Conservation (phyloP, 2,329 filamentous ascomycete genomes). For the Rosellinia necatrix region DNA sequence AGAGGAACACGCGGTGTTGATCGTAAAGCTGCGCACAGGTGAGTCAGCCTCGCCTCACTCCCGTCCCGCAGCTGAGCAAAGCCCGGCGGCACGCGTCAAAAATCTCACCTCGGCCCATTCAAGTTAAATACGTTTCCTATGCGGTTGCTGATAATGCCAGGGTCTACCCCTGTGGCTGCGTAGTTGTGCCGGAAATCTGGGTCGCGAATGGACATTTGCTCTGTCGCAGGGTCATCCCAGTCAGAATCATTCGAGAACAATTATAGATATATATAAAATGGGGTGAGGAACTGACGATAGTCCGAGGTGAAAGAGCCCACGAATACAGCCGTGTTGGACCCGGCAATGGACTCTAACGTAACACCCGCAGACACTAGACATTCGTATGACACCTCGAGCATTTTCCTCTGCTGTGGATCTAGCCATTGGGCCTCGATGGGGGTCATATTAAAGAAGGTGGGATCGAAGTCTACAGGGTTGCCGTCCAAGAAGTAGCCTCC, state of each 20-base stretch:
- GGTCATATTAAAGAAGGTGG: constrained; percentile 47
- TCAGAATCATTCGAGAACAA: constrained; percentile 11
- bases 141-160: constrained; percentile 45
- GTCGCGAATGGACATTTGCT: constrained; percentile 37
- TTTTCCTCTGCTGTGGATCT: constrained; percentile 49
- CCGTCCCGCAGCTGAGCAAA: not conserved
- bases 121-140: constrained; percentile 46
- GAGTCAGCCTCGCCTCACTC: constrained; percentile 1
- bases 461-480: constrained; percentile 31
- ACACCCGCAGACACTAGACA: constrained; percentile 47
- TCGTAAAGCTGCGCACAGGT: constrained; percentile 16
- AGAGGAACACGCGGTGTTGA: constrained; percentile 46
- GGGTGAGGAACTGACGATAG: constrained; percentile 28
- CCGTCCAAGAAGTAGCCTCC: constrained; percentile 36
- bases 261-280: constrained; percentile 1
- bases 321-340: constrained; percentile 39
- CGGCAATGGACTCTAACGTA: constrained; percentile 35
- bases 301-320: constrained; percentile 33
- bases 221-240: constrained; percentile 15
- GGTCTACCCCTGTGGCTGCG: constrained; percentile 42
- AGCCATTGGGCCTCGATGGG: constrained; percentile 46
- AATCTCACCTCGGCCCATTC: constrained; percentile 36
- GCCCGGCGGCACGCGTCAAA: constrained; percentile 17
- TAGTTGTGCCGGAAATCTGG: constrained; percentile 35
- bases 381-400: constrained; percentile 49